Evolutionary conservation across 2,329 filamentous ascomycete genomes (phyloP).

Genomic region (Pseudomassariella vexata): DNA sequence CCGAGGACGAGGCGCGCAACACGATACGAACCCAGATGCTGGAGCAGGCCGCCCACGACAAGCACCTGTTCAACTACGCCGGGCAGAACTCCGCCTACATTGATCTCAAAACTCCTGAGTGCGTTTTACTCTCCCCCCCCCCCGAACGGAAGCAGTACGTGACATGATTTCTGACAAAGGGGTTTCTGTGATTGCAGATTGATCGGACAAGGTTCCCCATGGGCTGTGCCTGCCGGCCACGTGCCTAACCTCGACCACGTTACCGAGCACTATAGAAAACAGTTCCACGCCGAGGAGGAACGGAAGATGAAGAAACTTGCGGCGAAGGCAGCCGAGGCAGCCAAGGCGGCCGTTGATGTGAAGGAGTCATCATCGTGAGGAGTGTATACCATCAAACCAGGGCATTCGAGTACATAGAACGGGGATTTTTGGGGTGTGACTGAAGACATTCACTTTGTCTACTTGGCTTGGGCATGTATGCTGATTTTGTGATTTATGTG

Average conservation of each 20-base stretch:
- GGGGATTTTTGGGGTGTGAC: too few relatives aligned
- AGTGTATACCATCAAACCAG: too few relatives aligned
- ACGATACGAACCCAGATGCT: slow-evolving; percentile 43
- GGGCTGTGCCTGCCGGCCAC: slow-evolving; percentile 51
- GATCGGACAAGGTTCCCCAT: slow-evolving; percentile 42
- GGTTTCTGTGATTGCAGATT: slow-evolving; percentile 29
- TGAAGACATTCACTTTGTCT: too few relatives aligned
- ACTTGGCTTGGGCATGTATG: too few relatives aligned
- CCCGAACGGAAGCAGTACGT: too few relatives aligned
- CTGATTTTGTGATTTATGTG: too few relatives aligned
- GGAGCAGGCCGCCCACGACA: slow-evolving; percentile 53
- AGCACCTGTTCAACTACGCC: slow-evolving; percentile 45
- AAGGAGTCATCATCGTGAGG: not conserved
- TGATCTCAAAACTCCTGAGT: slow-evolving; percentile 55
- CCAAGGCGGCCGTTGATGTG: slow-evolving; percentile 6
- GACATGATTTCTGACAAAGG: slow-evolving; percentile 10
- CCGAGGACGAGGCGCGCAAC: slow-evolving; percentile 48
- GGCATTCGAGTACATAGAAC: slow-evolving; percentile 6
- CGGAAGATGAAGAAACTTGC: slow-evolving; percentile 46
- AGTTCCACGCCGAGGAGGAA: slow-evolving; percentile 49
- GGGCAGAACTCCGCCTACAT: slow-evolving; percentile 35
- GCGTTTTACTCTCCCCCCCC: slow-evolving; percentile 26
- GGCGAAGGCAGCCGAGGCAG: slow-evolving; percentile 23
- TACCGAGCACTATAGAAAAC: slow-evolving; percentile 50
- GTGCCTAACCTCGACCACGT: slow-evolving; percentile 48